Conservation (phyloP, 1,139 yeast genomes). For the Hyphopichia fennica region DNA sequence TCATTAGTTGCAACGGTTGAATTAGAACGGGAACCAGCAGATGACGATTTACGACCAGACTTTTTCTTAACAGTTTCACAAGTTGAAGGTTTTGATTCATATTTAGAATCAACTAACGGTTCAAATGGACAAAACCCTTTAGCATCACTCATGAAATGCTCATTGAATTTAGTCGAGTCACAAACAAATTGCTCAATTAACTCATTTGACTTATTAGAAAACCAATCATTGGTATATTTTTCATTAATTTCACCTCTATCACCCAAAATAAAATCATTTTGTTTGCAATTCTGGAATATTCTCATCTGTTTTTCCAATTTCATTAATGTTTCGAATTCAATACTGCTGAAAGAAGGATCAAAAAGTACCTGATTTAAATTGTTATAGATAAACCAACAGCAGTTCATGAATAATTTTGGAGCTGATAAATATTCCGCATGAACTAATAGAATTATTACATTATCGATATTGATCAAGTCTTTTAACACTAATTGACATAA, state of each 20-base stretch:
- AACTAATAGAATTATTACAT: conserved; percentile 55
- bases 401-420: conserved; percentile 52
- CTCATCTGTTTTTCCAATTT: conserved; percentile 30
- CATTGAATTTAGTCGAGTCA: conserved; percentile 43
- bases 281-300: conserved; percentile 29
- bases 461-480: conserved; percentile 60
- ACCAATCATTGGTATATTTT: conserved; percentile 14
- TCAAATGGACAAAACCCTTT: conserved; percentile 41
- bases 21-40: conserved; percentile 28
- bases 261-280: conserved; percentile 17
- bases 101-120: conserved; percentile 48
- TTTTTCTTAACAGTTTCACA: conserved; percentile 14
- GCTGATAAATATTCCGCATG: conserved; percentile 58
- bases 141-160: conserved; percentile 48
- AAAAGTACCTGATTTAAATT: conserved; percentile 66
- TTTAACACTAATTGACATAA: conserved; percentile 62
- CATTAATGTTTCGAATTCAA: conserved; percentile 26
- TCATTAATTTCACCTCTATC: conserved; percentile 16
- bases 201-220: conserved; percentile 21
- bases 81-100: conserved; percentile 15
- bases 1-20: conserved; percentile 19
- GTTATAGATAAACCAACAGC: conserved; percentile 68
- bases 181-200: conserved; percentile 30
- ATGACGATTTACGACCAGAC: conserved; percentile 14
- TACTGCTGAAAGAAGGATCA: conserved; percentile 37